Conservation (phyloP, 345 rosid genomes). For the Eucalyptus fibrosa region DNA sequence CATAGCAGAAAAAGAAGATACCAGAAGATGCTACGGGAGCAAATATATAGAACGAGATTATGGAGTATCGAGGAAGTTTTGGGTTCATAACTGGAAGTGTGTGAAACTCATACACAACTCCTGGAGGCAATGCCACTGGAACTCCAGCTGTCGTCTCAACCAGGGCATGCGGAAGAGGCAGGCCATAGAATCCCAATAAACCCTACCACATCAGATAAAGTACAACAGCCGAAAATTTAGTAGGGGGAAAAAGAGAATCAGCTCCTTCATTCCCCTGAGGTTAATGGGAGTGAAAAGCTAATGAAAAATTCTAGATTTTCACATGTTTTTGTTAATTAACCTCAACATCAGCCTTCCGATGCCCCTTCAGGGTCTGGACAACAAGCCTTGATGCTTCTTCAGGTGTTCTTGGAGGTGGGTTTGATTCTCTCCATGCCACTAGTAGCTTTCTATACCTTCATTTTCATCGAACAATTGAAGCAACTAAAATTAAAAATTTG, state of each 20-base stretch:
- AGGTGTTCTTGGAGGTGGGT: constrained; percentile 57
- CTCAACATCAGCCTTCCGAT: constrained; percentile 79
- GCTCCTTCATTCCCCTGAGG: background rate
- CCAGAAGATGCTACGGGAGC: background rate
- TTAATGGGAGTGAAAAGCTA: background rate
- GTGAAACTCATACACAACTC: constrained; percentile 42
- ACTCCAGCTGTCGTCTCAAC: constrained; percentile 13
- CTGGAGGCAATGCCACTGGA: constrained; percentile 33
- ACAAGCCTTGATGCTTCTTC: constrained; percentile 69
- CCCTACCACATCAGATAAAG: constrained; percentile 24
- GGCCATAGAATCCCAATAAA: constrained; percentile 72
- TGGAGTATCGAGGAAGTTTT: background rate
- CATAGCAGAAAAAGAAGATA: background rate
- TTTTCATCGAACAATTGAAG: background rate
- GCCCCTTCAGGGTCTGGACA: constrained; percentile 40
- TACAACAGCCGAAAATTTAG: background rate
- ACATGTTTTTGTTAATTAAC: constrained; percentile 3
- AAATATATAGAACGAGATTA: background rate
- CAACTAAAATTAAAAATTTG: background rate
- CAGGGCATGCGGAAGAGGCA: constrained; percentile 38
- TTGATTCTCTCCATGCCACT: constrained; percentile 75
- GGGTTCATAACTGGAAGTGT: constrained; percentile 54
- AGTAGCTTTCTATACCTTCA: constrained; percentile 75
- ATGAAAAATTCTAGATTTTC: background rate
- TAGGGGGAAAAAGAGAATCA: no score